A percentile compares a stretch with the other conserved stretches of the same genome.
These are phyloP conservation scores for Rubus idaeus DNA, from an alignment of 306 rosid genomes.

Conservation along the genomic window DNA sequence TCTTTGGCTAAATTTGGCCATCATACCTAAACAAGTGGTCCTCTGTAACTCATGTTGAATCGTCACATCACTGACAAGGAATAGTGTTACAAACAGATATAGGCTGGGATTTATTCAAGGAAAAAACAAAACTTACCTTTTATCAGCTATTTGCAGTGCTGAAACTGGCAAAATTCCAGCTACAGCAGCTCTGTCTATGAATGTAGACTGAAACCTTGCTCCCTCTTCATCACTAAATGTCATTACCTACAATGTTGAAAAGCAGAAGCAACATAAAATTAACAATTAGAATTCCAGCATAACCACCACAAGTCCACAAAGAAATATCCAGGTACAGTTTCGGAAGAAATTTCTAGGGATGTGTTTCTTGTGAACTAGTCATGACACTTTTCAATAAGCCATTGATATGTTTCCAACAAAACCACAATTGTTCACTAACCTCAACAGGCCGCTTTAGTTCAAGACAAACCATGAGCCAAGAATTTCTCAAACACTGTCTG, in stretches of 20 bases:
- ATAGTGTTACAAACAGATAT: background rate
- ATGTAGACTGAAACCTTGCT: conserved; percentile 90
- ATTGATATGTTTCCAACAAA: background rate
- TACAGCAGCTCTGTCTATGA: conserved; percentile 86
- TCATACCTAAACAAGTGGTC: conserved; percentile 52
- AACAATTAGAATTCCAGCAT: conserved; percentile 4
- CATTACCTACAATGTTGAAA: conserved; percentile 62
- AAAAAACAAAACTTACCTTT: conserved; percentile 47
- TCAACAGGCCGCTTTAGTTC: conserved; percentile 72
- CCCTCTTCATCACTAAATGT: conserved; percentile 98
- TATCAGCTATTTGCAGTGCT: conserved; percentile 65
- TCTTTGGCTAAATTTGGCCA: conserved; percentile 27
- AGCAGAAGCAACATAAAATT: conserved; percentile 11
- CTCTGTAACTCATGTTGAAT: conserved; percentile 61
- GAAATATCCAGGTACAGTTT: background rate
- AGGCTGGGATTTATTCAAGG: conserved; percentile 18
- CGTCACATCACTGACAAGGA: conserved; percentile 53
- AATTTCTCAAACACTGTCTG: conserved; percentile 15
- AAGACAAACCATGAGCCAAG: conserved; percentile 39
- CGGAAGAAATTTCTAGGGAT: background rate
- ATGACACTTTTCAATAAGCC: background rate
- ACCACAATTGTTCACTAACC: conserved; percentile 43
- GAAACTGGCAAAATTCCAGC: conserved; percentile 77
- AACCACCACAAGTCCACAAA: background rate
- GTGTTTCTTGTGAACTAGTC: background rate